phyloP scores from a whole-genome alignment of 306 rosid genomes.

The Carpinus fangiana region DNA sequence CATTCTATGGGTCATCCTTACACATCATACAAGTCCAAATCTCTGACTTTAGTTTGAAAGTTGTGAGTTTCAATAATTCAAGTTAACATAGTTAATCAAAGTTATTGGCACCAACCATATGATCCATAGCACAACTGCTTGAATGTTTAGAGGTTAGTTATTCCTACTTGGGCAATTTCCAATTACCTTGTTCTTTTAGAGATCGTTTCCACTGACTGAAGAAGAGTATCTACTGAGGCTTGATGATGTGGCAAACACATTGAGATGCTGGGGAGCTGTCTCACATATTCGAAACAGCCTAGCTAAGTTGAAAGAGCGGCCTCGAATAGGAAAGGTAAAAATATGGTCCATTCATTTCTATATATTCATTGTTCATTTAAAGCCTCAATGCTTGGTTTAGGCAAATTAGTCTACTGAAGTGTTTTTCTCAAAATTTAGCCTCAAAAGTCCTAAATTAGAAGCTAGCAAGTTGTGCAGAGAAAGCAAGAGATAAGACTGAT shows the following conservation, averaged over 20 bases:
- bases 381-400: background rate
- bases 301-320: conserved; percentile 74
- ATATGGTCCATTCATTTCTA: conserved; percentile 18
- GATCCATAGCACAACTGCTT: background rate
- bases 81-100: background rate
- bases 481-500: background rate
- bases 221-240: conserved; percentile 96
- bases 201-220: conserved; percentile 93
- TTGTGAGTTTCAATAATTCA: background rate
- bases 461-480: background rate
- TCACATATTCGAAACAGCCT: conserved; percentile 94
- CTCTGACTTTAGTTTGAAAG: background rate
- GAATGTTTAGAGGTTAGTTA: background rate
- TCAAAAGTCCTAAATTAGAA: background rate
- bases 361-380: background rate
- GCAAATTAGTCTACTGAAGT: background rate
- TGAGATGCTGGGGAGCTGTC: conserved; percentile 99
- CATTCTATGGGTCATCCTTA: background rate
- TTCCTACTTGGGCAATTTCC: background rate
- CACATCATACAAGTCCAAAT: background rate
- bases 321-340: conserved; percentile 92
- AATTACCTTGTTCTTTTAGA: conserved; percentile 40
- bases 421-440: background rate
- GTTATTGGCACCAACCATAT: background rate
- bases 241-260: conserved; percentile 81